phyloP scores from a whole-genome alignment of 2,329 filamentous ascomycete genomes.

The Blumeriella jaapii region DNA sequence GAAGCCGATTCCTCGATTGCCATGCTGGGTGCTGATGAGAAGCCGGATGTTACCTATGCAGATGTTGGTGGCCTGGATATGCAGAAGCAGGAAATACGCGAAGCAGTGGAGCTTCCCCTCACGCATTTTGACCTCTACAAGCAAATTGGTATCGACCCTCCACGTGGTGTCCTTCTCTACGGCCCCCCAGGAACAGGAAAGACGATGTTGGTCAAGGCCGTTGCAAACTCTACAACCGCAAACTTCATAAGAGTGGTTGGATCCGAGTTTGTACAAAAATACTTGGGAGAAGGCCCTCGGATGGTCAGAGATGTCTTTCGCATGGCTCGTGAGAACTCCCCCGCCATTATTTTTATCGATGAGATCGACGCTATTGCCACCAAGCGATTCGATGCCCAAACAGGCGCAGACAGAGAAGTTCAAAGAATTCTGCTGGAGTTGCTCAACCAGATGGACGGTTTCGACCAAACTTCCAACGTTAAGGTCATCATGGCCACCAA shows the following conservation, averaged over 20 bases:
- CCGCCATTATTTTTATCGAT: slow-evolving; percentile 98
- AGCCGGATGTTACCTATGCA: slow-evolving; percentile 95
- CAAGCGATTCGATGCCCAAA: slow-evolving; percentile 98
- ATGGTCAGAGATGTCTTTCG: slow-evolving; percentile 99
- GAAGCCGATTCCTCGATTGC: slow-evolving; percentile 98
- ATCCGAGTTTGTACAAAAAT: slow-evolving; percentile 98
- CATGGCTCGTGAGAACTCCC: slow-evolving; percentile 97
- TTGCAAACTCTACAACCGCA: slow-evolving; percentile 94
- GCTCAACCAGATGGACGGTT: slow-evolving; percentile 99
- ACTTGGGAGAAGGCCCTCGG: slow-evolving; percentile 89
- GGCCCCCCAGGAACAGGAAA: slow-evolving; percentile 93
- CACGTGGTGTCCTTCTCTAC: slow-evolving; percentile 90
- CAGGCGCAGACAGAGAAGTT: slow-evolving; percentile 92
- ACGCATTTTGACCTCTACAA: slow-evolving; percentile 97
- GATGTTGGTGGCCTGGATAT: slow-evolving; percentile 97
- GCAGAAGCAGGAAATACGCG: slow-evolving; percentile 99
- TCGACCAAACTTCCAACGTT: slow-evolving; percentile 97
- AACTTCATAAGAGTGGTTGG: slow-evolving; percentile 98
- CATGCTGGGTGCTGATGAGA: slow-evolving; percentile 93
- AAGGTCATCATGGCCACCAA: slow-evolving; percentile 99
- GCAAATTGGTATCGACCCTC: slow-evolving; percentile 97
- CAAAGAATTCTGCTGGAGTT: slow-evolving; percentile 96
- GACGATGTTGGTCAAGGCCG: slow-evolving; percentile 96
- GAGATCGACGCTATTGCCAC: slow-evolving; percentile 98
- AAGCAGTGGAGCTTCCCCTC: slow-evolving; percentile 91